These are phyloP conservation scores for Fabrea salina DNA, from an alignment of 169 alveolate species.

Conservation along the genomic window DNA sequence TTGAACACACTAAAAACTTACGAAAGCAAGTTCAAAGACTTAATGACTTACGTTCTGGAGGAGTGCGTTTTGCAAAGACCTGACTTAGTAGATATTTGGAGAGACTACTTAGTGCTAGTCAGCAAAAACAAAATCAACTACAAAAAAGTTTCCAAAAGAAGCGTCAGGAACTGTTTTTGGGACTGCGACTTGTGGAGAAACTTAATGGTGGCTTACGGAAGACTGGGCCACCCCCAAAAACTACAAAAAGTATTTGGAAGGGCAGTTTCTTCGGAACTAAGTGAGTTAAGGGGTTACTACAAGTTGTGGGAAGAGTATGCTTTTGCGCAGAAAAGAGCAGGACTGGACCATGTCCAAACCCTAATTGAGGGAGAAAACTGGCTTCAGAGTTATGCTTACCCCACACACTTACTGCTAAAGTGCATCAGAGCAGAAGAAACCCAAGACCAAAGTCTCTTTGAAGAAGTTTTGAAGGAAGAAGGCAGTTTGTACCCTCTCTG, in stretches of 20 bases:
- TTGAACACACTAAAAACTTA: not conserved
- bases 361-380: slow-evolving; percentile 14
- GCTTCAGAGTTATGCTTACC: not conserved
- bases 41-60: not conserved
- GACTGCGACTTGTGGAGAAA: not conserved
- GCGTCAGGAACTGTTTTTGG: not conserved
- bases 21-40: not conserved
- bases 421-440: not conserved
- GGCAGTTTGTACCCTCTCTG: not conserved
- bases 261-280: not conserved
- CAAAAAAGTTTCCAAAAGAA: not conserved
- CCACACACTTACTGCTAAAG: slow-evolving; percentile 7
- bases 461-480: slow-evolving; percentile 4
- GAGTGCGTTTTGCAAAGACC: not conserved
- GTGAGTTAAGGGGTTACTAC: not conserved
- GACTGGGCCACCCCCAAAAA: not conserved
- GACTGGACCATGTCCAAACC: not conserved
- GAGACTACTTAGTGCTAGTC: not conserved
- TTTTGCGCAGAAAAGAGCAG: not conserved
- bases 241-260: not conserved
- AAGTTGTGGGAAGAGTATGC: not conserved
- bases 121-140: too few species aligned
- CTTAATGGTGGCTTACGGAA: not conserved
- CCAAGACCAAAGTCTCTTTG: not conserved
- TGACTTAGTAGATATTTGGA: not conserved